Evolutionary conservation across 1,284 basidiomycete species (phyloP), one percentile per base, ranked within the genome.

Genomic region (Phellopilus nigrolimitatus): DNA sequence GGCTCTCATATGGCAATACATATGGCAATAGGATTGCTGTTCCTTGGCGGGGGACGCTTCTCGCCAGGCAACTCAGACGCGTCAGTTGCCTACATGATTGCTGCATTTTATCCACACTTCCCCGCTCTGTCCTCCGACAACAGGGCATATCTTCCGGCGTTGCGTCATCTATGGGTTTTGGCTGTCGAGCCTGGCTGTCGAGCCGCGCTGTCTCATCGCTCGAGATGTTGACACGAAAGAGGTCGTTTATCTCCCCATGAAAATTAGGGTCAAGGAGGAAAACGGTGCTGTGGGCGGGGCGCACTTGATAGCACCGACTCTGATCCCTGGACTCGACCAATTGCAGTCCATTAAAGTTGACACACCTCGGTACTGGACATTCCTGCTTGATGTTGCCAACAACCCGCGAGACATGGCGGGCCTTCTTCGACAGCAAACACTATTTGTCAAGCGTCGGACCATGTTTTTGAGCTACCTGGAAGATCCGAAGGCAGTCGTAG

Each of bases 141-240:
- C 69, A 87, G 88, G 55, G 84, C 87, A 34, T 95, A 93, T 62
- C 76, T 97, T 3, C 97, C 98, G 66, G 92, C 94, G 0, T 81
- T 95, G 56, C 81, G 97, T 3, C 95, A 99, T 67, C 70, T 99
- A 24, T 99, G 97, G 97, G 90, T 90, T n/a, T n/a, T n/a, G n/a
- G n/a, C n/a, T n/a, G n/a, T n/a, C n/a, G n/a, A n/a, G n/a, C 2
- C 73, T 99, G 31, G 97, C 97, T 0, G 86, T 91, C 12, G 95
- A 99, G 62, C 95, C 97, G 2, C 74, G 97, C 40, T 95, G 95
- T 64, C 74, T 99, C 9, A 80, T 95, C 31, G 91, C 92, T 0
- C 80, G 90, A 31, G 94, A 97, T 61, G 88, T 95, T 28, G 93
- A 95, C 60, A 91, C 89, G 1, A 79, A 80, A 12, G 90, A 95